These are phyloP conservation scores for Phaeodactylum tricornutum DNA, from an alignment of 108 stramenopile species.

Conservation along the genomic window DNA sequence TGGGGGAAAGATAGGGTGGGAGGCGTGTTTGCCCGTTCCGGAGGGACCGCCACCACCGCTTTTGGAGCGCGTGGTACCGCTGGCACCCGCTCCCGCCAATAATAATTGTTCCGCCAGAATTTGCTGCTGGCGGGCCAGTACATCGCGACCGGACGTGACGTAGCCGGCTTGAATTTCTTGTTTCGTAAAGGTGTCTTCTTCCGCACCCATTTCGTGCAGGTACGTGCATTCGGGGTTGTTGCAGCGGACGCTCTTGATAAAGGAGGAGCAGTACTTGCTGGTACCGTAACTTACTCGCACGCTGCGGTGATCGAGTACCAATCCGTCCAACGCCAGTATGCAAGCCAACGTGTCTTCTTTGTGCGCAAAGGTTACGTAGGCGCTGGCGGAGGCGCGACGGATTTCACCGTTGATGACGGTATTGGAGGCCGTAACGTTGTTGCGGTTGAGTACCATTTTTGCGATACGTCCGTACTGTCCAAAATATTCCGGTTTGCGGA, in stretches of 20 bases:
- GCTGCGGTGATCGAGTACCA: conserved; percentile 82
- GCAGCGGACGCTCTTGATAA: conserved; percentile 93
- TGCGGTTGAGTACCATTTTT: conserved; percentile 92
- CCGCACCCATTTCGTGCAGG: conserved; percentile 92
- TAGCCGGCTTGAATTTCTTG: conserved; percentile 92
- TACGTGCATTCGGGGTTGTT: conserved; percentile 98
- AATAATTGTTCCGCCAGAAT: conserved; percentile 62
- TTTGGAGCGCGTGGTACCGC: conserved; percentile 33
- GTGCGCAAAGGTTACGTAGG: conserved; percentile 95
- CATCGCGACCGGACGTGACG: conserved; percentile 82
- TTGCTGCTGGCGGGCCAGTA: conserved; percentile 73
- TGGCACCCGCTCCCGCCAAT: conserved; percentile 31
- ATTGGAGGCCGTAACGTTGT: conserved; percentile 40
- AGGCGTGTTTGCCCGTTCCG: conserved; percentile 56
- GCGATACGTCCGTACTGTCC: conserved; percentile 95
- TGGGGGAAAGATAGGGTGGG: conserved; percentile 73
- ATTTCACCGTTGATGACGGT: conserved; percentile 27
- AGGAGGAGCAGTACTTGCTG: conserved; percentile 97
- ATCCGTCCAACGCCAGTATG: conserved; percentile 85
- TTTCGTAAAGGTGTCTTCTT: conserved; percentile 89
- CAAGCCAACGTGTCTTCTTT: conserved; percentile 87
- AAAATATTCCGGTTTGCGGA: conserved; percentile 88
- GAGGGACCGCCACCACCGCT: conserved; percentile 82
- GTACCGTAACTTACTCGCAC: conserved; percentile 96
- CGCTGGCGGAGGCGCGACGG: conserved; percentile 69